phyloP scores from a whole-genome alignment of 2,329 filamentous ascomycete species.

The Elsinoe australis region DNA sequence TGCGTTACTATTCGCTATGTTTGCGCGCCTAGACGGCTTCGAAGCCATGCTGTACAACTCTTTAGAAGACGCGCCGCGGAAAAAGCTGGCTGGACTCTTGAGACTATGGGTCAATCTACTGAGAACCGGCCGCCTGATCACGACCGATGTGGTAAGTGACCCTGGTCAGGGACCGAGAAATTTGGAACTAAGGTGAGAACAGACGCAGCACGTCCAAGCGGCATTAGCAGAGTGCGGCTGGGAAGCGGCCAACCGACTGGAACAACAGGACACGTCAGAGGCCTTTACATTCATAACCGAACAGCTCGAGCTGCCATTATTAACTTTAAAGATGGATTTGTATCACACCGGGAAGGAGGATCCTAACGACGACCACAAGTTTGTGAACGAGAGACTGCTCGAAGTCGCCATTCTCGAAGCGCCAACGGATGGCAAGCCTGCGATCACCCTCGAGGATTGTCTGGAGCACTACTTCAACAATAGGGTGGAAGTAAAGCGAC shows the following conservation, averaged over 20 bases:
- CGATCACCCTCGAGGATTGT: conserved; percentile 78
- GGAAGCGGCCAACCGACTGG: conserved; percentile 66
- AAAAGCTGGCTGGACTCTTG: conserved; percentile 67
- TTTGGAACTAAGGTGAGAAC: conserved; percentile 15
- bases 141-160: conserved; percentile 64
- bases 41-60: conserved; percentile 83
- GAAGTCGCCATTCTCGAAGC: conserved; percentile 84
- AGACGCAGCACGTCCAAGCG: conserved; percentile 78
- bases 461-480: conserved; percentile 94
- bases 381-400: conserved; percentile 81
- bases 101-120: conserved; percentile 92
- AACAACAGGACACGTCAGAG: conserved; percentile 92
- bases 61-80: conserved; percentile 63
- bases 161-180: neutral
- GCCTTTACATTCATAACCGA: conserved; percentile 93
- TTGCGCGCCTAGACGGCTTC: conserved; percentile 79
- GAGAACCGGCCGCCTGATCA: conserved; percentile 75
- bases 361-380: conserved; percentile 83
- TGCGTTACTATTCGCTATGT: conserved; percentile 89
- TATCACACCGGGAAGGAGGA: conserved; percentile 84
- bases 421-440: conserved; percentile 53
- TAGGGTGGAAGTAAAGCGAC: conserved; percentile 76
- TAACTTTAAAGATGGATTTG: conserved; percentile 88
- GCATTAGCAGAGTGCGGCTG: conserved; percentile 79
- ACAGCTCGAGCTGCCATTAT: conserved; percentile 73